These are phyloP conservation scores for Cenchrus fungigraminus DNA, from an alignment of 176 grass and related monocot species.

Conservation along the genomic window DNA sequence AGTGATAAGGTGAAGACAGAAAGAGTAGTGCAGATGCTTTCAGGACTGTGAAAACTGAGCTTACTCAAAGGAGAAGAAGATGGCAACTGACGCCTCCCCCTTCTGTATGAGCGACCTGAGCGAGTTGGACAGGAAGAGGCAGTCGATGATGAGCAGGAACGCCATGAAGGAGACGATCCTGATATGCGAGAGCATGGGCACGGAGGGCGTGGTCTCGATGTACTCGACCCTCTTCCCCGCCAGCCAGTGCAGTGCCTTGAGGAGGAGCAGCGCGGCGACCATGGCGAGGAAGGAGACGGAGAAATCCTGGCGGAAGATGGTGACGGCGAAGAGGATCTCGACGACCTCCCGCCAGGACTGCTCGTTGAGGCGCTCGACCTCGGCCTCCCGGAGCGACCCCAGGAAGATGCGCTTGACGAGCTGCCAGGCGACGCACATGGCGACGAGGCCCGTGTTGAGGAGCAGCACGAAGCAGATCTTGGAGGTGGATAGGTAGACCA, in stretches of 20 bases:
- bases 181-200: constrained; percentile 71
- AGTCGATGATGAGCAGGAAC: constrained; percentile 76
- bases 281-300: constrained; percentile 85
- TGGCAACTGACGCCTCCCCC: constrained; percentile 71
- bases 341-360: constrained; percentile 92
- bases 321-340: constrained; percentile 95
- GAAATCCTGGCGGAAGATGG: constrained; percentile 98
- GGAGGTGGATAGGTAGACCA: constrained; percentile 93
- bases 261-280: constrained; percentile 76
- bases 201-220: constrained; percentile 91
- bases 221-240: constrained; percentile 91
- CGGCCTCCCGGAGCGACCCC: constrained; percentile 84
- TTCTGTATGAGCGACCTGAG: constrained; percentile 66
- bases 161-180: constrained; percentile 88
- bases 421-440: constrained; percentile 93
- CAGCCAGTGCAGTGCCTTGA: constrained; percentile 89
- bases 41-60: constrained; percentile 16
- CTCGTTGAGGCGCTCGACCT: constrained; percentile 94
- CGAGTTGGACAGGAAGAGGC: constrained; percentile 74
- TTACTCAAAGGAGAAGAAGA: constrained; percentile 99
- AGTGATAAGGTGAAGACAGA: background rate
- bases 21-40: background rate
- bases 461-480: constrained; percentile 99
- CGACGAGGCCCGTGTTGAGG: constrained; percentile 85
- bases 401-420: constrained; percentile 87